phyloP scores from a whole-genome alignment of 176 grass and related monocot species.

The Phoenix dactylifera region DNA sequence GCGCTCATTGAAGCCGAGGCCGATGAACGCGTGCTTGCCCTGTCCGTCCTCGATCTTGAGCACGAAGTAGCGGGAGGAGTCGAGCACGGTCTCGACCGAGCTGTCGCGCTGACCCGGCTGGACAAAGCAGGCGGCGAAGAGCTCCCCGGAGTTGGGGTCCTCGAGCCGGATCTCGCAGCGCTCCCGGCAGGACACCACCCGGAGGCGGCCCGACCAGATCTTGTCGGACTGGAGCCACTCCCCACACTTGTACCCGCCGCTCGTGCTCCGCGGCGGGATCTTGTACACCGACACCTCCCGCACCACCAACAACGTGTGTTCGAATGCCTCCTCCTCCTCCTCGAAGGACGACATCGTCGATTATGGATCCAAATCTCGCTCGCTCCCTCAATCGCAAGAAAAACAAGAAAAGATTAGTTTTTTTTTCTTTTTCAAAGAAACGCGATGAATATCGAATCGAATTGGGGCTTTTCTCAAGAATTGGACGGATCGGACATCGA shows the following conservation, averaged over 20 bases:
- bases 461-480: too few relatives aligned
- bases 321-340: constrained; percentile 74
- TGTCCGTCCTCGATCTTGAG: constrained; percentile 75
- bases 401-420: too few relatives aligned
- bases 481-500: too few relatives aligned
- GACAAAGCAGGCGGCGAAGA: constrained; percentile 88
- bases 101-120: constrained; percentile 57
- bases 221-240: constrained; percentile 97
- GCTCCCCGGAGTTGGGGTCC: constrained; percentile 77
- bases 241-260: constrained; percentile 96
- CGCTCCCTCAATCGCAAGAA: too few relatives aligned
- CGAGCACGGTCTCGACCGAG: constrained; percentile 70
- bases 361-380: too few relatives aligned
- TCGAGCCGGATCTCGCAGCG: constrained; percentile 91
- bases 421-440: too few relatives aligned
- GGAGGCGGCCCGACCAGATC: constrained; percentile 97
- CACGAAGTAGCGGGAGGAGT: constrained; percentile 95
- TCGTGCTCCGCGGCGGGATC: constrained; percentile 82
- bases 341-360: constrained; percentile 30
- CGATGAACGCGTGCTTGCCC: constrained; percentile 94
- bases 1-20: constrained; percentile 86
- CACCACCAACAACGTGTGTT: constrained; percentile 96
- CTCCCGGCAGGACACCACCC: constrained; percentile 80
- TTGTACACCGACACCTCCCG: constrained; percentile 92
- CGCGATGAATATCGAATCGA: too few relatives aligned